Conservation (phyloP, 163 green algal species). For the Chlorella variabilis region DNA sequence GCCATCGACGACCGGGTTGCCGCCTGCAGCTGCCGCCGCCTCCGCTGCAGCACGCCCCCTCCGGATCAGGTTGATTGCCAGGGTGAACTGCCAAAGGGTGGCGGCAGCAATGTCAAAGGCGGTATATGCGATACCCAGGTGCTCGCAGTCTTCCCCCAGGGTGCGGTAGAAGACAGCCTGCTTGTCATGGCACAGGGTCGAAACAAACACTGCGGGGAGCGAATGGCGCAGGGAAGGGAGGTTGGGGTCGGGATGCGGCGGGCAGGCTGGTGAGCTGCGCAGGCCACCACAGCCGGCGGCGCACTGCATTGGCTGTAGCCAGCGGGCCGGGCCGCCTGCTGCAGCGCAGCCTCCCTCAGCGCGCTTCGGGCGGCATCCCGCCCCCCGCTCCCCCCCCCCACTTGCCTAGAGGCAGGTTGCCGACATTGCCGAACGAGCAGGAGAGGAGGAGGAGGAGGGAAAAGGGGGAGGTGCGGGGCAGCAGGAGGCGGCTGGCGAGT, state of each 20-base stretch:
- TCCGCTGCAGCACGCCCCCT: constrained; percentile 1
- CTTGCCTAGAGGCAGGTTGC: constrained; percentile 8
- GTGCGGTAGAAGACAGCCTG: constrained; percentile 30
- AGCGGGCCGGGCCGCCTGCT: no score
- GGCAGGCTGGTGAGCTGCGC: not conserved
- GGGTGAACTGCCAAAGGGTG: constrained; percentile 62
- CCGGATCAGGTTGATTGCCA: constrained; percentile 57
- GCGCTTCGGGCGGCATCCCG: no score
- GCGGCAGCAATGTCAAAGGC: constrained; percentile 55
- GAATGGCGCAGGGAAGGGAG: not conserved
- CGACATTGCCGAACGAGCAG: constrained; percentile 64
- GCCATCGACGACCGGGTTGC: no score
- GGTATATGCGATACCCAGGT: constrained; percentile 55
- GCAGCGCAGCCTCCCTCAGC: no score
- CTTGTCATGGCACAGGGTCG: constrained; percentile 52
- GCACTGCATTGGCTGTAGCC: no score
- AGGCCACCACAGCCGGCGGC: no score
- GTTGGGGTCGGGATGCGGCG: not conserved
- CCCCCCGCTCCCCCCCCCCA: no score
- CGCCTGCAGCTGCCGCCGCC: not conserved
- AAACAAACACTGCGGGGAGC: constrained; percentile 31
- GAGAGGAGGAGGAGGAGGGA: constrained; percentile 40
- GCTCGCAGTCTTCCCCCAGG: constrained; percentile 46
- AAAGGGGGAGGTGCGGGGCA: no score
- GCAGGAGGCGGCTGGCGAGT: constrained; percentile 31